Evolutionary conservation across 768 basidiomycete species (phyloP).

Genomic region (Leucocoprinus leucothites): DNA sequence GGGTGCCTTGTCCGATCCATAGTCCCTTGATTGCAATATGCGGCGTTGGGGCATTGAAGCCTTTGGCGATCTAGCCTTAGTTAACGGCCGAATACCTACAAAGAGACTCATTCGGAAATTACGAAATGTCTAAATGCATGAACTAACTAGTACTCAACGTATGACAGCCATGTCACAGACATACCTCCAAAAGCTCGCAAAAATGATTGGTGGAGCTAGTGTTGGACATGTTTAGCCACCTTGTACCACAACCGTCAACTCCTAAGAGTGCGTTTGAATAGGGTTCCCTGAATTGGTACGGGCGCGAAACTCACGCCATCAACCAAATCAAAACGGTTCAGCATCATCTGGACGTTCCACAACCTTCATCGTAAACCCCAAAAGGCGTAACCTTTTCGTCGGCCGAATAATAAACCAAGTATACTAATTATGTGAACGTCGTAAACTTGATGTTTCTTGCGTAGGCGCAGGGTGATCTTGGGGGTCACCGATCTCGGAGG

Average conservation of each 20-base stretch:
- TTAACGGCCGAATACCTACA: too few species aligned
- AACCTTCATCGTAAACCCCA: background rate
- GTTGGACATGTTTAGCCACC: background rate
- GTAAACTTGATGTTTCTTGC: too few species aligned
- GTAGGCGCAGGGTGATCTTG: too few species aligned
- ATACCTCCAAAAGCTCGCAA: background rate
- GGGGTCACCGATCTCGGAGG: constrained; percentile 2
- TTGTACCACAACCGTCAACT: background rate
- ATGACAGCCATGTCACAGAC: background rate
- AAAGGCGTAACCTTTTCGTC: background rate
- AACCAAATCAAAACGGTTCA: background rate
- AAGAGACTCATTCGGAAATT: too few species aligned
- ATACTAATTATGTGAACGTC: background rate
- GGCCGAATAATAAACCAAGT: background rate
- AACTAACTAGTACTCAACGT: background rate
- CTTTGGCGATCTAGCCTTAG: too few species aligned
- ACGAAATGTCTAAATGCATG: too few species aligned
- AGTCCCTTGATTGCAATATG: background rate
- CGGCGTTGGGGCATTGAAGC: too few species aligned
- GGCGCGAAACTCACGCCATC: background rate
- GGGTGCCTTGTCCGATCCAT: background rate
- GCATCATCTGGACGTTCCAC: too few species aligned
- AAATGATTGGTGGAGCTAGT: background rate
- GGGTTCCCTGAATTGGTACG: too few species aligned
- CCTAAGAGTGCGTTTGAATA: background rate